Percentiles rank a stretch among this genome's conserved stretches.
phyloP scores from a whole-genome alignment of 1,284 basidiomycete species.

The Tylopilus orsonianus region DNA sequence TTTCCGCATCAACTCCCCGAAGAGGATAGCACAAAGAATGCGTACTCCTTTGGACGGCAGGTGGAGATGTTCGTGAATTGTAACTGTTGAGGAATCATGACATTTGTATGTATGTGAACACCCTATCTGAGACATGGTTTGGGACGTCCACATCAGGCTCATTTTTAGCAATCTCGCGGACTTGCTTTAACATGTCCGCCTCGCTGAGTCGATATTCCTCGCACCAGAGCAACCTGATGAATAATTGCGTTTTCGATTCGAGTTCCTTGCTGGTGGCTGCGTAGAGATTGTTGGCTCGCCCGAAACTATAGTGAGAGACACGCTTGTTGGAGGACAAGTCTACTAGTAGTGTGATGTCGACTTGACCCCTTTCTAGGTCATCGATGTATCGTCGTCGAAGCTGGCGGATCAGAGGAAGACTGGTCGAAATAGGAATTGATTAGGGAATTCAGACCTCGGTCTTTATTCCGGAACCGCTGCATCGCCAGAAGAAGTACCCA shows the following conservation, averaged over 20 bases:
- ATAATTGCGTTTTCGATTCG: neutral
- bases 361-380: neutral
- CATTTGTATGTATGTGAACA: slow-evolving; percentile 9
- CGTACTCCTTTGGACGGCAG: neutral
- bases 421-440: slow-evolving; percentile 6
- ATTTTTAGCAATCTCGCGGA: slow-evolving; percentile 6
- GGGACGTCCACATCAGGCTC: slow-evolving; percentile 1
- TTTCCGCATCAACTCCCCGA: slow-evolving; percentile 5
- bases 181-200: slow-evolving; percentile 15
- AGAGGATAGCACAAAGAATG: slow-evolving; percentile 13
- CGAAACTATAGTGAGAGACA: slow-evolving; percentile 6
- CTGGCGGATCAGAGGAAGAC: neutral
- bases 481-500: slow-evolving; percentile 32
- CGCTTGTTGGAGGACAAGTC: neutral
- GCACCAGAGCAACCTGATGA: slow-evolving; percentile 23
- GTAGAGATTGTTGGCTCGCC: slow-evolving; percentile 17
- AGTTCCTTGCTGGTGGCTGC: neutral
- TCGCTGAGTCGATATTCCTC: slow-evolving; percentile 16
- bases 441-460: slow-evolving; percentile 30
- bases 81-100: neutral
- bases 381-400: neutral
- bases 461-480: slow-evolving; percentile 28
- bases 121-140: slow-evolving; percentile 20
- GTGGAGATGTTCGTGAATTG: neutral
- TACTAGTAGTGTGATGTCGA: slow-evolving; percentile 3